Conservation (phyloP, 2,329 filamentous ascomycete species). For the Microdochium trichocladiopsis region DNA sequence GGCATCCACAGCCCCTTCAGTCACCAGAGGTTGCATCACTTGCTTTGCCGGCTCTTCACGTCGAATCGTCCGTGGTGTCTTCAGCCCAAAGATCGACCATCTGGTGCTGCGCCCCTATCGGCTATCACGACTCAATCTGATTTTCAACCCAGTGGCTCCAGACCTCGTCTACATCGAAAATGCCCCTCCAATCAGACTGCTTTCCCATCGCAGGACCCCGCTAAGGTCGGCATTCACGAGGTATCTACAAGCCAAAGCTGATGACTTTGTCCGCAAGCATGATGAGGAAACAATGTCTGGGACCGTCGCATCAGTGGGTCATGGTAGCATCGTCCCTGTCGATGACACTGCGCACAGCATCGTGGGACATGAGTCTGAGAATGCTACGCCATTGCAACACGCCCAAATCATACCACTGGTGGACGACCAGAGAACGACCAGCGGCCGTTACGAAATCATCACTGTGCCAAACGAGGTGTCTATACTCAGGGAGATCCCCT, state of each 20-base stretch:
- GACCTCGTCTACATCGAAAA: neutral
- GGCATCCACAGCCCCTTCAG: neutral
- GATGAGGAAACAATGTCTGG: neutral
- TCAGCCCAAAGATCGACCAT: neutral
- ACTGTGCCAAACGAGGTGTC: neutral
- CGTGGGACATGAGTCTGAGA: no score
- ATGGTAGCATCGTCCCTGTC: no score
- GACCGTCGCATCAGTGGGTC: no score
- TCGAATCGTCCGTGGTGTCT: neutral
- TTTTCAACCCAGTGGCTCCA: neutral
- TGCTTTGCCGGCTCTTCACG: neutral
- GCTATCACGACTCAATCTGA: neutral
- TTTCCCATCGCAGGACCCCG: neutral
- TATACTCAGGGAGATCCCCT: neutral
- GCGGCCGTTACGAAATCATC: neutral
- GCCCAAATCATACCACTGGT: neutral
- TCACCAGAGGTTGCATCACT: neutral
- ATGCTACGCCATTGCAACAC: no score
- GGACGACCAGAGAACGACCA: neutral
- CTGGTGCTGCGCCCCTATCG: neutral
- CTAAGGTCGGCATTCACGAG: neutral
- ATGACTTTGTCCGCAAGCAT: neutral
- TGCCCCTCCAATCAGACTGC: neutral
- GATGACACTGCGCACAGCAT: no score
- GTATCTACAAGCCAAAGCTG: neutral